A percentile compares a stretch with the other conserved stretches of the same genome.
These are phyloP conservation scores for Sisymbrium irio DNA, from an alignment of 345 rosid species.

Conservation along the genomic window DNA sequence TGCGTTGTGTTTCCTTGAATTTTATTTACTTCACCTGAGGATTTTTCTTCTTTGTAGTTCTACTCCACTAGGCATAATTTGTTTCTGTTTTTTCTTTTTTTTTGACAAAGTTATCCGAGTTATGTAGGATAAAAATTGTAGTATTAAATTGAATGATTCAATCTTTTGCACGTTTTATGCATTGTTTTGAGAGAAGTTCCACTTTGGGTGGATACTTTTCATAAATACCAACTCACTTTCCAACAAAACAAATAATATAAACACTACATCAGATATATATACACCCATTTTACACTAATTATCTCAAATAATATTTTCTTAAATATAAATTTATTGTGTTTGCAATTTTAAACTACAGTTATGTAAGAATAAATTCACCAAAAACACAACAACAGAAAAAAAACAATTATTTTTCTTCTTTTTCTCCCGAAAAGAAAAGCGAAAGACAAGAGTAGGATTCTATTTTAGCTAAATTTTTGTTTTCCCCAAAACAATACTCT, in stretches of 20 bases:
- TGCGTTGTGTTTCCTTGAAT: not conserved
- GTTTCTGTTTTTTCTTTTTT: too few species aligned
- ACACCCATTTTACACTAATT: not conserved
- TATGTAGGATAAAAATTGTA: not conserved
- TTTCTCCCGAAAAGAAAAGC: not conserved
- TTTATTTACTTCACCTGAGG: not conserved
- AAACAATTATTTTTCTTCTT: not conserved
- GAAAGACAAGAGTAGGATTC: not conserved
- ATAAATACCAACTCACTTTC: not conserved
- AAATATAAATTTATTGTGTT: not conserved
- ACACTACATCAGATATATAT: not conserved
- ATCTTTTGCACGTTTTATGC: not conserved
- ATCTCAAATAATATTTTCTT: not conserved
- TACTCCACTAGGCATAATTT: not conserved
- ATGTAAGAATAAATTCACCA: not conserved
- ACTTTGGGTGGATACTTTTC: not conserved
- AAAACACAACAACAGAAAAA: not conserved
- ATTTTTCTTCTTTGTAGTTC: not conserved
- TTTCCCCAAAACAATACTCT: not conserved
- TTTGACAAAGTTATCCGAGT: too few species aligned
- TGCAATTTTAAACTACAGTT: not conserved
- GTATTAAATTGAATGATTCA: not conserved
- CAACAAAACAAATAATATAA: not conserved
- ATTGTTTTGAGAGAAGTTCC: not conserved
- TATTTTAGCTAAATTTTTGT: not conserved